Evolutionary conservation across 1,139 yeast species (phyloP).

Genomic region (Taphrina confusa): DNA sequence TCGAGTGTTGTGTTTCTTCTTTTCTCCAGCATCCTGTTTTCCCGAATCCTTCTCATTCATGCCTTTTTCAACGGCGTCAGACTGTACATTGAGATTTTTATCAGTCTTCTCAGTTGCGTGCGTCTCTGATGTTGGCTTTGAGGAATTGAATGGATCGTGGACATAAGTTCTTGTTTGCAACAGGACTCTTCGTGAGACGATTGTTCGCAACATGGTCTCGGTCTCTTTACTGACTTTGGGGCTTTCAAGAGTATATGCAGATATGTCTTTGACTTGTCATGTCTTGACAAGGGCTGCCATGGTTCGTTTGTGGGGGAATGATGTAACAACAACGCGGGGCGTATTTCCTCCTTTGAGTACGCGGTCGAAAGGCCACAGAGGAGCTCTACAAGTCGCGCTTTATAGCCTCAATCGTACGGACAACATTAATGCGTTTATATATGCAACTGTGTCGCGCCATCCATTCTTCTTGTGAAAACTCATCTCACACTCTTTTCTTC

Average conservation of each 20-base stretch:
- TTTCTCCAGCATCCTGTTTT: neutral
- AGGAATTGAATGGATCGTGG: conserved; percentile 3
- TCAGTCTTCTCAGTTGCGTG: conserved; percentile 28
- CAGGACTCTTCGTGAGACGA: neutral
- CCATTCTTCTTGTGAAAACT: no score
- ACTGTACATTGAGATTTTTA: conserved; percentile 10
- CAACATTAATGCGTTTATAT: no score
- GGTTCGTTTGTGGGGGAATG: conserved; percentile 6
- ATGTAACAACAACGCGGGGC: conserved; percentile 2
- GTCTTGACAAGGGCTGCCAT: neutral
- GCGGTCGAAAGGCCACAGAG: no score
- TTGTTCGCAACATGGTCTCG: neutral
- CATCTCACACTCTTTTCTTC: neutral
- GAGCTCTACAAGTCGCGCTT: conserved; percentile 10
- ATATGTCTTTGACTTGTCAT: no score
- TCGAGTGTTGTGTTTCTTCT: conserved; percentile 7
- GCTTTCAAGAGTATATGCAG: no score
- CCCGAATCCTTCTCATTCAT: neutral
- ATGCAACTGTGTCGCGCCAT: no score
- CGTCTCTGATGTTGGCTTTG: conserved; percentile 25
- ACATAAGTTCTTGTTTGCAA: conserved; percentile 15
- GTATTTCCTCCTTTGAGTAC: no score
- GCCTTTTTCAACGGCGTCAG: conserved; percentile 17
- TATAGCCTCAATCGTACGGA: no score
- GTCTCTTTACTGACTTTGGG: no score